Base-by-base conservation (phyloP, 2,329 filamentous ascomycete genomes). In the Alternaria sp. region DNA sequence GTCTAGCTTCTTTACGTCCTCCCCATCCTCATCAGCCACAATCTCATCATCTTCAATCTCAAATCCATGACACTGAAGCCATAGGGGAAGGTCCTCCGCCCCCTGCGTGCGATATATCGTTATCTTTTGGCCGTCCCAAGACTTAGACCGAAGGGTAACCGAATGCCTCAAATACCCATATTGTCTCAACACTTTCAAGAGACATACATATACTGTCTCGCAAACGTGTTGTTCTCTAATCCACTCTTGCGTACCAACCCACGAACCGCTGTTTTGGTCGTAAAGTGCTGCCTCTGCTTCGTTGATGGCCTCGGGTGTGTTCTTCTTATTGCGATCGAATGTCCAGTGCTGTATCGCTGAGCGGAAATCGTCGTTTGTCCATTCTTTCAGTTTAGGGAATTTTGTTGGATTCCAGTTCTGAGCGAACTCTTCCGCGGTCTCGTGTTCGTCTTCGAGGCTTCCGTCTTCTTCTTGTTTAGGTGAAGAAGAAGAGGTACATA, bases 361-460 rank as follows among this genome's bases (percentile, higher is more conserved):
- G 32, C 15, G 32, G 8, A 36, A 36, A 9, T 36, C 32, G 15
- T 36, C 32, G 15, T 36, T 36, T 36, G 32, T n/a, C 32, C 32
- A 36, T 1, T 36, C 32, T 36, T 36, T 36, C 0, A 0, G 0
- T 36, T 36, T 36, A 15, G 32, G 32, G 4, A 36, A 36, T n/a
- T 5, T n/a, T 36, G 15, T 1, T n/a, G 32, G 32, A 1, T 36
- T 36, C 32, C 32, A 36, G 1, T 36, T 1, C 7, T 5, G 32
- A 36, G 32, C 32, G 32, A 36, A 36, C 3, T 36, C 7, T 36
- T 36, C 4, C 2, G 32, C 32, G 2, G 4, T n/a, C 32, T 36
- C 8, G 0, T 36, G 1, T 36, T 36, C 32, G 0, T 2, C 32
- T 1, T 36, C 8, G 2, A n/a, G 2, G 32, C 32, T 1, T 36